Evolutionary conservation across 176 grass and related monocot genomes (phyloP), one percentile per base, ranked within the genome.

Genomic region (Oryza glumipatula): DNA sequence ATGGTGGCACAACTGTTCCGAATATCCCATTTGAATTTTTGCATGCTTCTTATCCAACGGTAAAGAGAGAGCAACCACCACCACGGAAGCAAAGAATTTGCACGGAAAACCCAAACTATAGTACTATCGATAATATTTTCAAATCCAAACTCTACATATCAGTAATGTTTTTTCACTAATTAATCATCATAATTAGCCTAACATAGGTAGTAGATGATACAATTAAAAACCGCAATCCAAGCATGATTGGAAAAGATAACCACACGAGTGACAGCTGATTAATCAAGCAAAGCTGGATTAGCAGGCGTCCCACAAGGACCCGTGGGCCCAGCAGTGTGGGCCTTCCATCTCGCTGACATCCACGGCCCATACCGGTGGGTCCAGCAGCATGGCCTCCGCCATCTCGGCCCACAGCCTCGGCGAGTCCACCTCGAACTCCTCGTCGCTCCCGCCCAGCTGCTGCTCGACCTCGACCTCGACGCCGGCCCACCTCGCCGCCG

Each of bases 371-470:
- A 24, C 69, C 16, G 92, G 92, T 26, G 92, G 89, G 51, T 86
- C 87, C 28, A 94, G 69, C 26, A 94, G 89, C 87, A 94, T 86
- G 87, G 92, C 92, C 78, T 89, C 92, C 9, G 92, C 92, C 89
- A 94, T 84, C 89, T 91, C 92, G 33, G 76, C 78, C 92, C 92
- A 94, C 65, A 94, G 84, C 73, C 76, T 82, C 2, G 92, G 92
- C 45, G 92, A 94, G 69, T 84, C 92, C 66, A 91, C 65, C 26
- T 87, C 87, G 70, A 89, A 90, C 68, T 91, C 87, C 64, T 86
- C 89, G 76, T 83, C 84, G 81, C 84, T 86, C 69, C 80, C 83
- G 65, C 33, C 44, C 48, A 71, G 41, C 67, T 67, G 23, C 73
- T 76, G 69, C 70, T 77, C 77, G 58, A 69, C 74, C 79, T 9